These are phyloP conservation scores for Solanum hybrid DNA, from an alignment of 305 asterid genomes.

Conservation along the genomic window DNA sequence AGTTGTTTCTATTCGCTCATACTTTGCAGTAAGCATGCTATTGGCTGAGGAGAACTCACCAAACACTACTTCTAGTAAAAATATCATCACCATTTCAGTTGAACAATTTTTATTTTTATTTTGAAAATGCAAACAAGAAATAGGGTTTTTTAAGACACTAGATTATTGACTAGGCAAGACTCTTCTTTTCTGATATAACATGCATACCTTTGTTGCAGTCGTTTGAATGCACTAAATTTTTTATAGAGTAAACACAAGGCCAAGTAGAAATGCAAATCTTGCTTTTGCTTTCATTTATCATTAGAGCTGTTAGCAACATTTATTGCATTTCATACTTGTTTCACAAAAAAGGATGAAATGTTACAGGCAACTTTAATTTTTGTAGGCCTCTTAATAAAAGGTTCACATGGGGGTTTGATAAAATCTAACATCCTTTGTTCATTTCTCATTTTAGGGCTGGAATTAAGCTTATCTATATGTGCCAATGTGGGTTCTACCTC, in stretches of 20 bases:
- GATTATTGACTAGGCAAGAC: background rate
- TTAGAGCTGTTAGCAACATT: background rate
- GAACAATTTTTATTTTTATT: background rate
- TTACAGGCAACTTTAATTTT: background rate
- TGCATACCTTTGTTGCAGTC: background rate
- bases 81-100: background rate
- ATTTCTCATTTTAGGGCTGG: constrained; percentile 40
- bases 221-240: background rate
- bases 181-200: background rate
- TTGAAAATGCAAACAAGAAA: background rate
- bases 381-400: background rate
- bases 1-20: background rate
- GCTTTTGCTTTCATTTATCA: background rate
- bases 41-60: background rate
- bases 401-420: background rate
- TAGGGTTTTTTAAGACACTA: background rate
- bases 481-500: constrained; percentile 87
- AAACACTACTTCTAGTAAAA: background rate
- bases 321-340: background rate
- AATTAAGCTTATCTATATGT: constrained; percentile 65
- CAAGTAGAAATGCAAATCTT: background rate
- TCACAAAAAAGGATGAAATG: too few species aligned
- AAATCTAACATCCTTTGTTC: background rate
- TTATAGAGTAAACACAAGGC: background rate
- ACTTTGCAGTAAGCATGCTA: background rate